These are phyloP conservation scores for Ilyonectria mors-panacis DNA, from an alignment of 2,329 filamentous ascomycete species.

Conservation along the genomic window DNA sequence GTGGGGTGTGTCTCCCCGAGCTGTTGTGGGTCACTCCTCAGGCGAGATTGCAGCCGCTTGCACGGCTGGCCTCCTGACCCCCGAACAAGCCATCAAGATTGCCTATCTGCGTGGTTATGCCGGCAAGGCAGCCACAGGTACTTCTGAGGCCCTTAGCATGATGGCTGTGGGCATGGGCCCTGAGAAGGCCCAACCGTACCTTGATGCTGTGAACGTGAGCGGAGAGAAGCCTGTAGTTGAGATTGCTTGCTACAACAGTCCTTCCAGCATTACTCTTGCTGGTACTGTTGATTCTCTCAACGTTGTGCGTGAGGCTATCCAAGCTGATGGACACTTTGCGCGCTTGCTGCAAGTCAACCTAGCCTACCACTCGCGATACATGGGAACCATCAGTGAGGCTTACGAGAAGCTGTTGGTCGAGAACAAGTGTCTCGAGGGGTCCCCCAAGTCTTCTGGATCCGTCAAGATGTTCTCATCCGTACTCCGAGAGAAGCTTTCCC, in stretches of 20 bases:
- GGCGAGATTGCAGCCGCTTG: constrained; percentile 57
- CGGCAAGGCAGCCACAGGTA: constrained; percentile 6
- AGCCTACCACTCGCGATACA: constrained; percentile 21
- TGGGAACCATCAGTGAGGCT: constrained; percentile 14
- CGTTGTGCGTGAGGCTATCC: constrained; percentile 10
- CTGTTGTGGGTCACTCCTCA: constrained; percentile 54
- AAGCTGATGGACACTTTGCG: constrained; percentile 22
- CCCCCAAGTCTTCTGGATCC: constrained; percentile 14
- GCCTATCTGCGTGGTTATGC: constrained; percentile 51
- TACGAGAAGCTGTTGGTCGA: constrained; percentile 33
- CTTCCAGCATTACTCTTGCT: constrained; percentile 21
- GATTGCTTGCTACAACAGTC: constrained; percentile 26
- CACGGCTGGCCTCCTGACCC: constrained; percentile 27
- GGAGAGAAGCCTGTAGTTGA: constrained; percentile 14
- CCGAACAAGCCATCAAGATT: constrained; percentile 47
- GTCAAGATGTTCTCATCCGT: constrained; percentile 28
- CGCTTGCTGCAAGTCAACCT: constrained; percentile 22
- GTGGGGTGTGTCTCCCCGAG: constrained; percentile 46
- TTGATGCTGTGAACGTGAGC: constrained; percentile 14
- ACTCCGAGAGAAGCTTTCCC: constrained; percentile 11
- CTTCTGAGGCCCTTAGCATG: constrained; percentile 17
- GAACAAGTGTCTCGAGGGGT: constrained; percentile 15
- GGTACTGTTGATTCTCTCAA: constrained; percentile 20
- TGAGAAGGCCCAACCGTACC: constrained; percentile 18
- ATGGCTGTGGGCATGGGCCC: constrained; percentile 24